phyloP scores from a whole-genome alignment of 108 stramenopile species.

The Stephanodiscus triporus region DNA sequence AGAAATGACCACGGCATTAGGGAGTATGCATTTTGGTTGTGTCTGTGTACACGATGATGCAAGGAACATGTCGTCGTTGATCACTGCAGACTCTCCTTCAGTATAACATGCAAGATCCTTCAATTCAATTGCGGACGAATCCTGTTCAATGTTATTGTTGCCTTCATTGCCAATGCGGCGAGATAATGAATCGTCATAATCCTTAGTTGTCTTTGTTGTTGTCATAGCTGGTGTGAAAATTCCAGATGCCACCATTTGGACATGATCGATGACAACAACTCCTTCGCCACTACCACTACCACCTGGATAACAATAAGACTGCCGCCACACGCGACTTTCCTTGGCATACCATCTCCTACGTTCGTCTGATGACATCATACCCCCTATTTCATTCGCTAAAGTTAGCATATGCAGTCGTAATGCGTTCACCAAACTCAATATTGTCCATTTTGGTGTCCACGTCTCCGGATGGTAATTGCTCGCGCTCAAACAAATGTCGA shows the following conservation, averaged over 20 bases:
- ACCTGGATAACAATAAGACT: not conserved
- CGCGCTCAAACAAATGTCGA: conserved; percentile 87
- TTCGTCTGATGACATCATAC: conserved; percentile 51
- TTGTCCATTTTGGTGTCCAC: conserved; percentile 88
- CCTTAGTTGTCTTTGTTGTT: not conserved
- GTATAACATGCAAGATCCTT: too few relatives aligned
- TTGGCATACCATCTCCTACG: conserved; percentile 50
- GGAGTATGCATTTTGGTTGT: not conserved
- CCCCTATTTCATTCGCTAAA: conserved; percentile 82
- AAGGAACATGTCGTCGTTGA: not conserved
- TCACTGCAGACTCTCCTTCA: too few relatives aligned
- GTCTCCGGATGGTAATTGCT: conserved; percentile 87
- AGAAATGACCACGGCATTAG: not conserved
- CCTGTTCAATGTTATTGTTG: not conserved
- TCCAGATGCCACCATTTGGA: conserved; percentile 44
- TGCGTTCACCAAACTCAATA: conserved; percentile 68
- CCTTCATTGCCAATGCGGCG: not conserved
- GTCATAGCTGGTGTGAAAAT: conserved; percentile 30
- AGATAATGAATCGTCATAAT: not conserved
- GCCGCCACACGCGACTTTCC: conserved; percentile 58
- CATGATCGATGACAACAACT: conserved; percentile 48
- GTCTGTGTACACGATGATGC: not conserved
- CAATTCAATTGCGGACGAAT: too few relatives aligned
- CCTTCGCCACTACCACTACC: conserved; percentile 9
- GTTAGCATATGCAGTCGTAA: conserved; percentile 86